Conservation (phyloP, 2,329 filamentous ascomycete genomes). For the Neopestalotiopsis clavispora region DNA sequence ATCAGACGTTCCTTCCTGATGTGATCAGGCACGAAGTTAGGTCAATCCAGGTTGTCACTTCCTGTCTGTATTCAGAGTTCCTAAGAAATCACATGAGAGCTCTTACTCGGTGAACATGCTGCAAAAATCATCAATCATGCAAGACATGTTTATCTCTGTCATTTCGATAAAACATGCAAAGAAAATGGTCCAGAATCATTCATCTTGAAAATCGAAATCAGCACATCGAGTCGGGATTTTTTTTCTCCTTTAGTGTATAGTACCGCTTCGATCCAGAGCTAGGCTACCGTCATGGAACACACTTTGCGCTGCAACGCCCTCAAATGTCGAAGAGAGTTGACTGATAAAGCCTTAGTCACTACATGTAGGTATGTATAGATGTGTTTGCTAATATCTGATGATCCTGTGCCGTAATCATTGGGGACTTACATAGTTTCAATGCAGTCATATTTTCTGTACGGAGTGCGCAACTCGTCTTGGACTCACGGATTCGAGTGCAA, state of each 20-base stretch:
- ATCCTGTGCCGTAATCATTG: neutral
- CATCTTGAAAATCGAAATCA: neutral
- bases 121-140: too few relatives aligned
- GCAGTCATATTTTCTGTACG: conserved; percentile 84
- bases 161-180: too few relatives aligned
- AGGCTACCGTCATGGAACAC: conserved; percentile 67
- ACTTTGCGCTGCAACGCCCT: conserved; percentile 79
- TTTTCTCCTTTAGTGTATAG: neutral
- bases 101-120: too few relatives aligned
- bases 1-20: too few relatives aligned
- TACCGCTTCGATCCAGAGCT: neutral
- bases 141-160: too few relatives aligned
- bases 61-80: too few relatives aligned
- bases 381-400: neutral
- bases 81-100: too few relatives aligned
- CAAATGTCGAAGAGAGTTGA: conserved; percentile 73
- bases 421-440: neutral
- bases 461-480: conserved; percentile 71
- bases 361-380: conserved; percentile 72
- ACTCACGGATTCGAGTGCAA: conserved; percentile 54
- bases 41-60: too few relatives aligned
- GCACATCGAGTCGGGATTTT: neutral
- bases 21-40: too few relatives aligned
- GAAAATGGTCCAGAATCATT: too few relatives aligned
- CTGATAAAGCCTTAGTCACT: conserved; percentile 78